A percentile compares a stretch with the other conserved stretches of the same genome.
Conservation (phyloP, 176 grass and related monocot genomes). For the Phoenix dactylifera region DNA sequence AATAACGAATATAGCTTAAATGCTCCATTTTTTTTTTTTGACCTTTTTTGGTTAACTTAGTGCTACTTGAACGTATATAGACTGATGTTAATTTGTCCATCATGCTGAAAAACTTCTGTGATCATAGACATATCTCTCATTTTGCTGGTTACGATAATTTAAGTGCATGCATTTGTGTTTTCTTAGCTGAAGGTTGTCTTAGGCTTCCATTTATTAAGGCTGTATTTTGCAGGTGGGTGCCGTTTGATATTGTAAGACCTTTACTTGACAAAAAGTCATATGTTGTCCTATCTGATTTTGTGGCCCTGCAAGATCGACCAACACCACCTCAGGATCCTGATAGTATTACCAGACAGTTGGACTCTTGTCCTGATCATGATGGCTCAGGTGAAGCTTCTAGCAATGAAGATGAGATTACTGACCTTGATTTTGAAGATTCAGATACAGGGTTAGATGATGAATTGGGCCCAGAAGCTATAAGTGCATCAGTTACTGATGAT, state of each 20-base stretch:
- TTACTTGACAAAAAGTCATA: slow-evolving; percentile 65
- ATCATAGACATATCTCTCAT: too few relatives aligned
- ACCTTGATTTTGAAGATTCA: slow-evolving; percentile 34
- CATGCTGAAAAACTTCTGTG: too few relatives aligned
- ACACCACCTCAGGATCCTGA: slow-evolving; percentile 10
- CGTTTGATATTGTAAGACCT: slow-evolving; percentile 61
- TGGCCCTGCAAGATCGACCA: slow-evolving; percentile 35
- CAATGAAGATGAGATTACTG: slow-evolving; percentile 16
- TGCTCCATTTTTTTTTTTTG: too few relatives aligned
- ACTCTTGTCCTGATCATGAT: slow-evolving; percentile 7
- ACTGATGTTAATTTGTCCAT: too few relatives aligned
- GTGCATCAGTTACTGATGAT: slow-evolving; percentile 21
- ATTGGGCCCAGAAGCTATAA: slow-evolving; percentile 24
- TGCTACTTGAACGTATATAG: too few relatives aligned
- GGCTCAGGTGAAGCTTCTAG: slow-evolving; percentile 4
- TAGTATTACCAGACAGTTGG: slow-evolving; percentile 16
- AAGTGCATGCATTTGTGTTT: too few relatives aligned
- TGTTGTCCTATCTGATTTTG: slow-evolving; percentile 65
- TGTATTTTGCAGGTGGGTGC: slow-evolving; percentile 70
- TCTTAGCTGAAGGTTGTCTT: too few relatives aligned
- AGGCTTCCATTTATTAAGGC: too few relatives aligned
- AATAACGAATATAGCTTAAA: too few relatives aligned
- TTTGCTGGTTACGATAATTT: too few relatives aligned
- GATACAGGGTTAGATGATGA: slow-evolving; percentile 48
- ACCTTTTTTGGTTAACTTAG: too few relatives aligned